Percentiles rank a stretch among this genome's conserved stretches.
phyloP scores from a whole-genome alignment of 805 yeast genomes.

The Komagataella mondaviorum region DNA sequence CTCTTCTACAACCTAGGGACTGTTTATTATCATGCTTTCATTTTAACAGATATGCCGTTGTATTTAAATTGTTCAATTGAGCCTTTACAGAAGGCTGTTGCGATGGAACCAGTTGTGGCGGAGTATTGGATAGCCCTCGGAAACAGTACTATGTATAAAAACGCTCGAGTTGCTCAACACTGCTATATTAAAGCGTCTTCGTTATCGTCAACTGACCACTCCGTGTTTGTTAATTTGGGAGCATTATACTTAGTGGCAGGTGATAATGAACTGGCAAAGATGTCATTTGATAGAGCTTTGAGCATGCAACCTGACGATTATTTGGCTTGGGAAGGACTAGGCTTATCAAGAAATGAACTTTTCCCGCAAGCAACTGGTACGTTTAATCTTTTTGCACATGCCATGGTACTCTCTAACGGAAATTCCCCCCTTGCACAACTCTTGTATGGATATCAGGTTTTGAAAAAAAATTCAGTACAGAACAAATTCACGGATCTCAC shows the following conservation, averaged over 20 bases:
- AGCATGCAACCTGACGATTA: conserved; percentile 69
- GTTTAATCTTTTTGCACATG: conserved; percentile 52
- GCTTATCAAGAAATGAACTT: neutral
- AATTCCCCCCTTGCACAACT: conserved; percentile 54
- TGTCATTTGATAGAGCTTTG: conserved; percentile 62
- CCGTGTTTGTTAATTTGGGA: conserved; percentile 74
- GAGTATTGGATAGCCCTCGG: conserved; percentile 81
- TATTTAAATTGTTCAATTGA: conserved; percentile 40
- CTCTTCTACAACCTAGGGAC: conserved; percentile 60
- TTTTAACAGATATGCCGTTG: neutral
- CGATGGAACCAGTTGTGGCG: conserved; percentile 53
- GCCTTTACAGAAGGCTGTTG: conserved; percentile 53
- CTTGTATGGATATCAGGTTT: conserved; percentile 51
- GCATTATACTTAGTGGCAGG: conserved; percentile 55
- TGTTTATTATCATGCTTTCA: conserved; percentile 21
- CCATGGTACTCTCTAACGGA: conserved; percentile 68
- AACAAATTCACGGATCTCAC: neutral
- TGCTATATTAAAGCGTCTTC: conserved; percentile 77
- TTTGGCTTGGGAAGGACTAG: conserved; percentile 71
- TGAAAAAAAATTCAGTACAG: conserved; percentile 18
- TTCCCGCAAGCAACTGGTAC: neutral
- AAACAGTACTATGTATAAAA: conserved; percentile 47
- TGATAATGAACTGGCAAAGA: conserved; percentile 61
- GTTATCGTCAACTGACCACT: conserved; percentile 51
- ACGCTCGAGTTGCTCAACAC: conserved; percentile 77